Conservation (phyloP, 2,329 filamentous ascomycete genomes). For the Fusarium citri region DNA sequence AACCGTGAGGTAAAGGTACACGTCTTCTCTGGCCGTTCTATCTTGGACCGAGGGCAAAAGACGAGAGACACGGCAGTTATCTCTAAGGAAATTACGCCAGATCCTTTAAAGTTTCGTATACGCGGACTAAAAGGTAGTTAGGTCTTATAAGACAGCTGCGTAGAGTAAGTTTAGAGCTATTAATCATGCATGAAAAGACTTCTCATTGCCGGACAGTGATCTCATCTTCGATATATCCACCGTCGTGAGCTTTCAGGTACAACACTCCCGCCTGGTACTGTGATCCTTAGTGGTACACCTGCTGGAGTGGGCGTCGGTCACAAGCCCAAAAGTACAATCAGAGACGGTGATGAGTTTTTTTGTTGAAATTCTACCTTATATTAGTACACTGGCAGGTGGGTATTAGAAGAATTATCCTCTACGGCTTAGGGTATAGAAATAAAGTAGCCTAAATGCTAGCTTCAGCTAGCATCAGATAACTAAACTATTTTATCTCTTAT, state of each 20-base stretch:
- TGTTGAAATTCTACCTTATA: constrained; percentile 56
- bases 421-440: too few relatives aligned
- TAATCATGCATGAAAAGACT: too few relatives aligned
- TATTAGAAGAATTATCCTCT: too few relatives aligned
- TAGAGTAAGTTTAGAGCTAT: too few relatives aligned
- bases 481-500: too few relatives aligned
- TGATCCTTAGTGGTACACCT: constrained; percentile 58
- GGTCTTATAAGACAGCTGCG: constrained; percentile 59
- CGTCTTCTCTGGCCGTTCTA: constrained; percentile 67
- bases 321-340: constrained; percentile 52
- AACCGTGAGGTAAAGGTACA: constrained; percentile 34
- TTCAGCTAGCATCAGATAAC: too few relatives aligned
- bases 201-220: too few relatives aligned
- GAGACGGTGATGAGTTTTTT: constrained; percentile 55
- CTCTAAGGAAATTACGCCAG: constrained; percentile 55
- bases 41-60: constrained; percentile 63
- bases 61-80: constrained; percentile 61
- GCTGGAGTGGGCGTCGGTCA: constrained; percentile 55
- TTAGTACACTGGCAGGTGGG: constrained; percentile 57
- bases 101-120: constrained; percentile 56
- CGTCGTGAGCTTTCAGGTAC: constrained; percentile 57
- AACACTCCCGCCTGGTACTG: constrained; percentile 55
- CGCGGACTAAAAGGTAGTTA: constrained; percentile 62
- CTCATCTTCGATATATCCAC: constrained; percentile 64
- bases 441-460: too few relatives aligned